Conservation (phyloP, 2,329 filamentous ascomycete species). For the Fusarium piperis region DNA sequence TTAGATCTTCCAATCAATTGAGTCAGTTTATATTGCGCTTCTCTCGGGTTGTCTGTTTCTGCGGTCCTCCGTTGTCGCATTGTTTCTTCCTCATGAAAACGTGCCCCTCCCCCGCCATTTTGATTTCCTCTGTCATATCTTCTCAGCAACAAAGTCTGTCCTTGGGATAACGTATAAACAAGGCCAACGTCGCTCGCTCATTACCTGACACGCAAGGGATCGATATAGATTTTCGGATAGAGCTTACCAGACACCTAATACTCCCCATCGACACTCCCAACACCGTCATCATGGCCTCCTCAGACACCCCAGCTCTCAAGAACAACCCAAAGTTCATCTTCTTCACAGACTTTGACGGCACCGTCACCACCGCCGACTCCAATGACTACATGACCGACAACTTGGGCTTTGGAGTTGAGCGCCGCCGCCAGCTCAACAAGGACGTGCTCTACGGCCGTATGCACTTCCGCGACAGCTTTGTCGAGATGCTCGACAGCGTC, state of each 20-base stretch:
- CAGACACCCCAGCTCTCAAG: constrained; percentile 66
- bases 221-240: background rate
- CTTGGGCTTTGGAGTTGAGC: constrained; percentile 80
- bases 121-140: constrained; percentile 26
- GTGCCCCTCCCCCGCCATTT: constrained; percentile 42
- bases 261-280: background rate
- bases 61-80: constrained; percentile 23
- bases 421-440: constrained; percentile 77
- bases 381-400: constrained; percentile 86
- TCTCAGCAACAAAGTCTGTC: constrained; percentile 11
- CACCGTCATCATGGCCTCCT: constrained; percentile 53
- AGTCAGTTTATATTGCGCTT: background rate
- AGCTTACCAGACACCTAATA: background rate
- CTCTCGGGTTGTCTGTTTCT: constrained; percentile 29
- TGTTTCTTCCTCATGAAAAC: constrained; percentile 32
- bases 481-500: constrained; percentile 91
- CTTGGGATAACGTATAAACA: background rate
- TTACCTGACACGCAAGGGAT: background rate
- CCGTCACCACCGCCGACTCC: constrained; percentile 79
- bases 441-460: constrained; percentile 77
- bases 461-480: constrained; percentile 87
- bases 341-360: constrained; percentile 99
- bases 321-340: constrained; percentile 91
- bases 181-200: background rate
- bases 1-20: constrained; percentile 36